Base-by-base conservation (phyloP, 2,329 filamentous ascomycete genomes). In the Plectosphaerella cucumerina region DNA sequence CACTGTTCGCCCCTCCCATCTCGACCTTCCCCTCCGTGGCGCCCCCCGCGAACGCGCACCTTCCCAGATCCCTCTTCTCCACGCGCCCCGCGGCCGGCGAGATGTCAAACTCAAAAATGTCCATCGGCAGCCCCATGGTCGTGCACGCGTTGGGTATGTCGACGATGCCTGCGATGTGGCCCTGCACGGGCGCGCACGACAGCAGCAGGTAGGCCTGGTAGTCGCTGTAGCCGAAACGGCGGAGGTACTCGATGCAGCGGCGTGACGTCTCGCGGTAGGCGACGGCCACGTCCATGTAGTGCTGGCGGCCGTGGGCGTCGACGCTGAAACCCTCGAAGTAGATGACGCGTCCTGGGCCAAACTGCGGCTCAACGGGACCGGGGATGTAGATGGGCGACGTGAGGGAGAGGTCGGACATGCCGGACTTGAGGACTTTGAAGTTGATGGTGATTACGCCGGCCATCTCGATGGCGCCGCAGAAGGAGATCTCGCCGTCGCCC, bases 81-180 rank as follows among this genome's bases (percentile, higher is more conserved):
- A 79, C 81, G 6, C 77, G 75, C 5, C 74, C 75, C 50, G 78
- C 77, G 2, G 54, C 59, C 1, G 90, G 89, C 44, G 84, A 81
- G 58, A 96, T 93, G 65, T 96, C 91, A 68, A 97, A 96, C 63
- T 94, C 89, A 61, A 97, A 97, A 49, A 97, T 95, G 70, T 96
- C 92, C 77, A 96, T 90, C 1, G 92, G 92, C 49, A 96, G 65
- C 0, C 90, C 91, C 53, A 96, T 74, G 0, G 92, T 96, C 4
- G 91, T 96, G 64, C 92, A 96, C 0, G 88, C 89, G 64, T 96
- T 96, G 0, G 91, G 91, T 46, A 96, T 89, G 67, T 96, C 90
- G 9, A 96, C 91, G 51, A 96, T 87, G 0, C 92, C 91, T 1
- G 90, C 92, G 48, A 96, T 81, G 63, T 95, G 89, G 0, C 92